Evolutionary conservation across 495 filamentous ascomycete species (phyloP).

Genomic region (Penicillium pulvis): DNA sequence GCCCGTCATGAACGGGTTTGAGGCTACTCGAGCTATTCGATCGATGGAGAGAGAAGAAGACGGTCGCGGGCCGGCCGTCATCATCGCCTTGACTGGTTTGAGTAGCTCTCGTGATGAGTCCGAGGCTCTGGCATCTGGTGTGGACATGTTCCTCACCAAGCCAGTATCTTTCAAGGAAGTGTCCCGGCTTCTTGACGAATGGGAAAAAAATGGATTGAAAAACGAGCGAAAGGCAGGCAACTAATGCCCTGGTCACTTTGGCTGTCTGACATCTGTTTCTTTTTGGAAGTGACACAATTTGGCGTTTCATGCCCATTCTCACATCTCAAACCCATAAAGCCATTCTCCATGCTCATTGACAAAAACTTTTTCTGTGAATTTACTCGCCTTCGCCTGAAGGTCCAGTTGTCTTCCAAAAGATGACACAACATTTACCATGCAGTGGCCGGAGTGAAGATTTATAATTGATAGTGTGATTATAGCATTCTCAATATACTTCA

Average conservation of each 20-base stretch:
- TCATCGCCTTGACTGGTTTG: slow-evolving; percentile 73
- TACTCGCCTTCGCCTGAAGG: neutral
- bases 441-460: neutral
- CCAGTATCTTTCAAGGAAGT: slow-evolving; percentile 61
- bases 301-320: neutral
- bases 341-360: neutral
- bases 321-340: neutral
- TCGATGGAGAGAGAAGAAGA: slow-evolving; percentile 55
- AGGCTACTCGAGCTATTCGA: slow-evolving; percentile 68
- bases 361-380: neutral
- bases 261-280: neutral
- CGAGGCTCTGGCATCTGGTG: slow-evolving; percentile 66
- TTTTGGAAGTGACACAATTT: neutral
- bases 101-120: slow-evolving; percentile 62
- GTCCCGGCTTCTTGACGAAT: slow-evolving; percentile 48
- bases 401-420: neutral
- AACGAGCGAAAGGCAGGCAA: slow-evolving; percentile 13
- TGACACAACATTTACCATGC: neutral
- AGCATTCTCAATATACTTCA: neutral
- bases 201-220: slow-evolving; percentile 36
- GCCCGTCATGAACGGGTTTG: slow-evolving; percentile 78
- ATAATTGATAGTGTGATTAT: neutral
- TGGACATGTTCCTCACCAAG: slow-evolving; percentile 75
- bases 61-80: slow-evolving; percentile 45
- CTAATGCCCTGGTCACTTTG: neutral